Conservation (phyloP, 78 protist species). For the Capsaspora owczarzaki region DNA sequence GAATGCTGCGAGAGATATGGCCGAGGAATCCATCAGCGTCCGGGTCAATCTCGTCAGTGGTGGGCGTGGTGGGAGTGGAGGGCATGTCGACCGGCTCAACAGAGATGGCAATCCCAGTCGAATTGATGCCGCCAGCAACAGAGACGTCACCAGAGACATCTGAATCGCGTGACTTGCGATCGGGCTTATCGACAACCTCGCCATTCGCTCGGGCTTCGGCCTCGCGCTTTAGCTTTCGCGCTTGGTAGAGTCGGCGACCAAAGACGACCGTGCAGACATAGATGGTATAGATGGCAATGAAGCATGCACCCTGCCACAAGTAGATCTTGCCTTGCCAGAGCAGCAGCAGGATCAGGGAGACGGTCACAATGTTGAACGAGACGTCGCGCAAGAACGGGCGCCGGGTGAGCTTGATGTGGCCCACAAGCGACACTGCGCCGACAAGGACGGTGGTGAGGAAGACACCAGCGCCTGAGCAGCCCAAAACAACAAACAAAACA, state of each 20-base stretch:
- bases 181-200: too few relatives aligned
- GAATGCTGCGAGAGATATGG: too few relatives aligned
- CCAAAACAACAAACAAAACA: too few relatives aligned
- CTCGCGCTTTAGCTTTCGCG: background rate
- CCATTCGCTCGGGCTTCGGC: too few relatives aligned
- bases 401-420: background rate
- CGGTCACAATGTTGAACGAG: background rate
- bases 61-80: too few relatives aligned
- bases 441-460: conserved; percentile 30
- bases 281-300: conserved; percentile 10
- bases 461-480: conserved; percentile 10
- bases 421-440: conserved; percentile 8
- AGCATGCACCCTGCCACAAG: conserved; percentile 8
- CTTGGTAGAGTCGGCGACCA: background rate
- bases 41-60: too few relatives aligned
- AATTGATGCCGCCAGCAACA: too few relatives aligned
- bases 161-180: too few relatives aligned
- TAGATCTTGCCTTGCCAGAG: background rate
- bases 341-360: background rate
- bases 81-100: too few relatives aligned
- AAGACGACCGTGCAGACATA: conserved; percentile 10
- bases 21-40: too few relatives aligned
- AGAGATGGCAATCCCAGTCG: too few relatives aligned
- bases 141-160: too few relatives aligned
- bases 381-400: conserved; percentile 43